Evolutionary conservation across 192 early-diverging fungal species (phyloP).

Genomic region (Coemansia sp.): DNA sequence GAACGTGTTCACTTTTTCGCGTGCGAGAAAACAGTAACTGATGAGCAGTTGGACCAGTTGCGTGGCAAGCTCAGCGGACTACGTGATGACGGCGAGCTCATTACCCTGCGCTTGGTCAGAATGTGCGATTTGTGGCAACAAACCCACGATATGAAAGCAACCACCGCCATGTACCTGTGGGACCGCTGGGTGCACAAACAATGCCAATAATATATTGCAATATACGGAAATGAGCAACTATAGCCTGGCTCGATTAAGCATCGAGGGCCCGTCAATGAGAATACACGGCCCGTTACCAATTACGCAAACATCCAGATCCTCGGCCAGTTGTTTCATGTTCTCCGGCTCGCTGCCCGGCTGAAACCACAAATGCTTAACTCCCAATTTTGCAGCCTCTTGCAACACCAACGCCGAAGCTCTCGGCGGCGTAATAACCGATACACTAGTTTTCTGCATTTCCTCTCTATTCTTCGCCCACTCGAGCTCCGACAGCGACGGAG

Average conservation of each 20-base stretch:
- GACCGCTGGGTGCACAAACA: constrained; percentile 9
- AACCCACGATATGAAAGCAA: constrained; percentile 71
- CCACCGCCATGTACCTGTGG: constrained; percentile 66
- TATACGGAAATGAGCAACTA: too few species aligned
- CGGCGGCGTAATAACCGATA: constrained; percentile 38
- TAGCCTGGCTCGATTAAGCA: neutral
- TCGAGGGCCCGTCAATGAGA: constrained; percentile 13
- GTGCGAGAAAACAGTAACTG: constrained; percentile 59
- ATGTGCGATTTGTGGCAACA: constrained; percentile 64
- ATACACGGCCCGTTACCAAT: constrained; percentile 34
- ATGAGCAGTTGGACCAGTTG: constrained; percentile 57
- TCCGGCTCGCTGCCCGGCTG: constrained; percentile 45
- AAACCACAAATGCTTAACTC: constrained; percentile 31
- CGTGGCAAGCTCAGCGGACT: constrained; percentile 69
- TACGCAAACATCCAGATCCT: constrained; percentile 12
- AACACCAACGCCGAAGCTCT: constrained; percentile 15
- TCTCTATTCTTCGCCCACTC: neutral
- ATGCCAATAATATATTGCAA: too few species aligned
- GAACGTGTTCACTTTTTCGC: constrained; percentile 75
- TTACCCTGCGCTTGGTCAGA: constrained; percentile 65
- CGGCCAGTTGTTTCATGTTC: constrained; percentile 7
- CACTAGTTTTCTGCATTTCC: constrained; percentile 4
- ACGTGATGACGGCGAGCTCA: constrained; percentile 73
- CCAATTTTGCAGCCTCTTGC: constrained; percentile 12
- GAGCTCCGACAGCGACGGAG: constrained; percentile 19